Evolutionary conservation across 192 early-diverging fungal genomes (phyloP), one percentile per base, ranked within the genome.

Genomic region (Coemansia sp.): DNA sequence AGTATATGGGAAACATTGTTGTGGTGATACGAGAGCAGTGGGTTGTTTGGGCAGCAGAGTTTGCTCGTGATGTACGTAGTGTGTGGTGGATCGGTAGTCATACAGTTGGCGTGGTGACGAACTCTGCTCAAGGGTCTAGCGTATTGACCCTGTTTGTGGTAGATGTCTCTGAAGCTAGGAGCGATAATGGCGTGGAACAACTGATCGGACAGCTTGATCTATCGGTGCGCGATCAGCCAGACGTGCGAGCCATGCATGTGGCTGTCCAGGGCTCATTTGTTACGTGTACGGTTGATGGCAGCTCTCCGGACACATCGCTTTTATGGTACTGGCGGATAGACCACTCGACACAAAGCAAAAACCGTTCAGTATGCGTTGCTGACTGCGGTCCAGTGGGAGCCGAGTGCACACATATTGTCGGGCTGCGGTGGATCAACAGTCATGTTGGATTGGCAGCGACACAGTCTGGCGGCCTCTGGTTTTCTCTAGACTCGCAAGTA

Each of bases 51-150:
- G 39, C 64, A 23, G 47, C 10, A 3, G 19, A 52, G 31, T 53
- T 64, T 59, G 49, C 48, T 1, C 47, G 66, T 4, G 65, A 72
- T 35, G 60, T 67, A 2, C 43, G 53, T n/a, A 65, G 62, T 11
- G 49, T 43, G 14, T 78, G 75, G 75, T 78, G 75, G 75, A 54
- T 72, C 14, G 56, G 49, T 12, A 12, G 17, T 9, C 25, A 17
- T 14, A 11, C 55, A 7, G 41, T 63, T 14, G 75, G 70, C 6
- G 67, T 78, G 14, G 65, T 63, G 14, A 23, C 57, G 2, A 53
- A 29, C 5, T 29, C 48, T 35, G 50, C 45, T 39, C 27, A 26
- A 17, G 22, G 31, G 31, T n/a, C 41, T 1, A 16, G 69, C 0
- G 31, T 35, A 19, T 41, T 74, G 62, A 9, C 57, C 16, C 43